Base-by-base conservation (phyloP, 2,329 filamentous ascomycete genomes). In the Myriosclerotinia scirpicola region DNA sequence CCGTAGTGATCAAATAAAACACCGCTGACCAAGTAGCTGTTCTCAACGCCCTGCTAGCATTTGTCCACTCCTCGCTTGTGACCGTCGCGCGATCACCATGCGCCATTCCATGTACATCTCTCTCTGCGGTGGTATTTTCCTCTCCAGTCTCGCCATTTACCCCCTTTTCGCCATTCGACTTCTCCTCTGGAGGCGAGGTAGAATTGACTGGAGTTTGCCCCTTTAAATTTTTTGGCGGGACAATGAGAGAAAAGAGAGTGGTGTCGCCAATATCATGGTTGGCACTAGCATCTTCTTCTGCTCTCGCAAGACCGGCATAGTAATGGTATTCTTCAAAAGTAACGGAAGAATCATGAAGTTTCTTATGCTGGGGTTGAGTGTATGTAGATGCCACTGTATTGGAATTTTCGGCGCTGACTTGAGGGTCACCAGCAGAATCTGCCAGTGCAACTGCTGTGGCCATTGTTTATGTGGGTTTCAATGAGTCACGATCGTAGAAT, bases 11-110 rank as follows among this genome's bases (percentile, higher is more conserved):
- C 30, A 69, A 15, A 48, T 69, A 68, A 71, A 83, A 83, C 52
- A 79, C 75, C 12, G 81, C 80, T 6, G 80, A 80, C 74, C 78
- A 77, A 2, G 77, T 78, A 0, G 81, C 81, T 0, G 81, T 83
- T 12, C 81, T 76, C 67, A 81, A 69, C 1, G 79, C 78, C 7
- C 81, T 78, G 34, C 77, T 78, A 1, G 81, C 81, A 65, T 80
- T 79, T 15, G 73, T 74, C 81, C 81, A 82, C 65, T 83, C 81
- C 6, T 79, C 77, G 20, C 79, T 69, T 1, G 64, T 58, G 36
- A 72, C 75, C 66, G 42, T 66, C 50, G 46, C 66, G 54, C 60
- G 53, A 60, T 48, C 63, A 5, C 26, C 54, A 26, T 34, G 34
- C 2, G 54, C 15, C 53, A 60, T 48, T 5, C 46, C 44, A 42